Evolutionary conservation across 179 eudicot genomes (phyloP), one percentile per base, ranked within the genome.

Genomic region (Corrigiola litoralis): DNA sequence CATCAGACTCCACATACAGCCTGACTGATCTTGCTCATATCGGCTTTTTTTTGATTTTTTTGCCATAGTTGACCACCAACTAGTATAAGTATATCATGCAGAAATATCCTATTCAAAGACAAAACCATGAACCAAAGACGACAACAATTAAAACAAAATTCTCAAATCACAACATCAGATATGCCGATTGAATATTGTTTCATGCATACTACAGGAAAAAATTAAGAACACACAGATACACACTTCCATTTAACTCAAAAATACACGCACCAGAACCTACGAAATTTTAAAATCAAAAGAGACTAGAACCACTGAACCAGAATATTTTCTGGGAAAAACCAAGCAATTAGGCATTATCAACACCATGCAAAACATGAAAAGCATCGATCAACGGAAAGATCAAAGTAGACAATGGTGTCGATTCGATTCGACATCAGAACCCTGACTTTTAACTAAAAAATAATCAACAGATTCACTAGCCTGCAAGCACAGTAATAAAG

Each of bases 1-100:
- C 63, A 84, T 79, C 75, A 90, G 51, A 66, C 85, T 85, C 92
- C 95, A 79, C 75, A 84, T 85, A 73, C 97, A 87, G 17, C 90
- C 95, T 55, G 80, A 58, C 68, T 80, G 95, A 71, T 71, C 79
- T 62, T 73, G 81, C 54, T 79, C 85, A 34, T 66, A 72, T 41
- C 76, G 76, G 36, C 75, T 58, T 73, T 71, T 80, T 62, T 46
- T 70, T 33, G 95, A 81, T 77, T 69, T 80, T 72, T 80, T 90
- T 37, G 85, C 78, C 96, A 88, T 88, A 40, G 60, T 70, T 9
- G 68, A 63, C 18, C 38, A 32, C 41, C 27, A 36, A n/a, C n/a
- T n/a, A n/a, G n/a, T n/a, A n/a, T n/a, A n/a, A 57, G 31, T 17
- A 36, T 44, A 38, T 40, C 62, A 18, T 56, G 54, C 61, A 63